Evolutionary conservation across 2,329 filamentous ascomycete genomes (phyloP).

Genomic region (Nigrospora sphaerica): DNA sequence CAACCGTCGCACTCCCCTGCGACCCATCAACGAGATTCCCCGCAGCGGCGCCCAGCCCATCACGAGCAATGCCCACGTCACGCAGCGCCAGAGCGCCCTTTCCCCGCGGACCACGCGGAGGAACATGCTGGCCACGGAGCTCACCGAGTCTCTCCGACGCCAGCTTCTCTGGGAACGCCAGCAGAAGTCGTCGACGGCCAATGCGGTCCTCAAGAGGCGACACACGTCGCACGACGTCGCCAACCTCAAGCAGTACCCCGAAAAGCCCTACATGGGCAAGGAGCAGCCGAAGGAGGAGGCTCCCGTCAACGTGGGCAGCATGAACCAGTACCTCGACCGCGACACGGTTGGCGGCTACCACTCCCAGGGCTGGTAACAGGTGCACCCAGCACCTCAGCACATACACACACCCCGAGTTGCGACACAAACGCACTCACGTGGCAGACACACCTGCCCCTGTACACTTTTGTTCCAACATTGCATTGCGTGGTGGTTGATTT

Average conservation of each 20-base stretch:
- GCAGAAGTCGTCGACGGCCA: conserved; percentile 84
- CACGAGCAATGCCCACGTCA: conserved; percentile 60
- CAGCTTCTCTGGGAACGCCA: conserved; percentile 93
- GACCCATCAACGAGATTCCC: conserved; percentile 55
- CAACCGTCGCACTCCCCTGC: conserved; percentile 38
- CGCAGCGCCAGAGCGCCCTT: conserved; percentile 63
- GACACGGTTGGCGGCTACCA: conserved; percentile 77
- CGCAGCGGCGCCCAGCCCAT: conserved; percentile 71
- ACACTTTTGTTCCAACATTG: conserved; percentile 19
- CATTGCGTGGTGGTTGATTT: conserved; percentile 24
- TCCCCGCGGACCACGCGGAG: conserved; percentile 87
- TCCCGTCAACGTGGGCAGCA: conserved; percentile 59
- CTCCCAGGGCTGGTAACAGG: conserved; percentile 69
- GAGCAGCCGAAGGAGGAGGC: conserved; percentile 37
- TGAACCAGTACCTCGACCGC: conserved; percentile 80
- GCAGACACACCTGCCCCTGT: conserved; percentile 18
- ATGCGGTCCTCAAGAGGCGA: conserved; percentile 80
- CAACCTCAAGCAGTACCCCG: conserved; percentile 77
- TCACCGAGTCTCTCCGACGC: conserved; percentile 86
- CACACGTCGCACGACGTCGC: conserved; percentile 89
- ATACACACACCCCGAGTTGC: conserved; percentile 3
- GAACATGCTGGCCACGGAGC: conserved; percentile 92
- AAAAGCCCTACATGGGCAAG: conserved; percentile 53
- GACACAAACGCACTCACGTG: conserved; percentile 7
- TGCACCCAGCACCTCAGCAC: conserved; percentile 3